Percentiles rank a stretch among this genome's conserved stretches.
These are phyloP conservation scores for Wickerhamomyces canadensis DNA, from an alignment of 805 yeast species.

Conservation along the genomic window DNA sequence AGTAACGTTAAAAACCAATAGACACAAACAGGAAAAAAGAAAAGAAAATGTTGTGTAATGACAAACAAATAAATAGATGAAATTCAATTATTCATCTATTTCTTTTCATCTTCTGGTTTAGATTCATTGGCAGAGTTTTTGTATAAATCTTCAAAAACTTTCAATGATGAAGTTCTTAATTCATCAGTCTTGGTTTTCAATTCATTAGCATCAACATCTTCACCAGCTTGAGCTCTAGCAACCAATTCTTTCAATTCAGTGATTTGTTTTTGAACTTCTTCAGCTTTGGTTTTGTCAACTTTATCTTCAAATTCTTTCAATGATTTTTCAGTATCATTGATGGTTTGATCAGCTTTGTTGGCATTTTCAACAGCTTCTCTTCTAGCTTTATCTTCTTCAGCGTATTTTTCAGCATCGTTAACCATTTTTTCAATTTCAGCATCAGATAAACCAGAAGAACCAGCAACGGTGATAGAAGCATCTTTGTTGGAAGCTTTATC, in stretches of 20 bases:
- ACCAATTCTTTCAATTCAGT: slow-evolving; percentile 63
- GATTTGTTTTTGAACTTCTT: slow-evolving; percentile 34
- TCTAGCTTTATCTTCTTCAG: slow-evolving; percentile 51
- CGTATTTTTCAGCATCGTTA: slow-evolving; percentile 54
- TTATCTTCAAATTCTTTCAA: slow-evolving; percentile 67
- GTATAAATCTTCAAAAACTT: slow-evolving; percentile 55
- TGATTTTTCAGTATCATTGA: slow-evolving; percentile 85
- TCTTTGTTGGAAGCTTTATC: slow-evolving; percentile 80
- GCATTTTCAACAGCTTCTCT: slow-evolving; percentile 67
- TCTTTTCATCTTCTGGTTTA: slow-evolving; percentile 24
- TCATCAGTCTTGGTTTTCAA: slow-evolving; percentile 79
- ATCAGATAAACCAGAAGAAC: slow-evolving; percentile 57
- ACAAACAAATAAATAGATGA: background rate
- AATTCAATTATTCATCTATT: background rate
- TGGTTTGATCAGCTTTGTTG: slow-evolving; percentile 77
- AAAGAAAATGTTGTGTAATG: background rate
- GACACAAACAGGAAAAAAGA: background rate
- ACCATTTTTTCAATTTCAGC: slow-evolving; percentile 57
- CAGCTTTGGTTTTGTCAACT: slow-evolving; percentile 50
- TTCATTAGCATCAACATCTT: slow-evolving; percentile 49
- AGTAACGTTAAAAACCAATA: slow-evolving; percentile 1
- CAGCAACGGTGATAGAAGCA: slow-evolving; percentile 62
- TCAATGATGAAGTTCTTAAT: slow-evolving; percentile 71
- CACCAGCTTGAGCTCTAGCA: slow-evolving; percentile 65
- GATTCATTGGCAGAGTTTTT: slow-evolving; percentile 21